Base-by-base conservation (phyloP, 225 moss, liverwort and hornwort species). In the Pseudoscleropodium purum region DNA sequence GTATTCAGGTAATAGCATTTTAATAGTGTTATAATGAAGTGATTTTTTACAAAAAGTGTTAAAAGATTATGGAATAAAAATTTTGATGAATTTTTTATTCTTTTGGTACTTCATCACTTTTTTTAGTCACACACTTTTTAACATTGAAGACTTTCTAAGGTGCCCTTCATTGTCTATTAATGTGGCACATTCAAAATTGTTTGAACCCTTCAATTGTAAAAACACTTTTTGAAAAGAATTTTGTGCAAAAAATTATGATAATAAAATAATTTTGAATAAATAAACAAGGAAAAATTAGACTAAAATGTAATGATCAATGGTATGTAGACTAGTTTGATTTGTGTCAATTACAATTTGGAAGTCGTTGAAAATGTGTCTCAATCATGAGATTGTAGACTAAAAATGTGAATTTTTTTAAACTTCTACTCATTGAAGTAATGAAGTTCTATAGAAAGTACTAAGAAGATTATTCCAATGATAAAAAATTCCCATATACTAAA, bases 321-420 rank as follows among this genome's bases (percentile, higher is more conserved):
- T 39, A 70, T 15, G 1, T 8, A 41, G 70, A 41, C 8, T 39
- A 26, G 3, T 41, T 72, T 72, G 15, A 72, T 72, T 39, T 72
- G 15, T 41, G 2, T 6, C 15, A 41, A 41, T 72, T 41, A 39
- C 4, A 4, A 5, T 41, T 72, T 15, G 26, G 9, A 72, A 26
- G 12, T 41, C 41, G 41, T 41, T 72, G 9, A 26, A 72, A 72
- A 15, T 15, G 5, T 3, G 1, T 41, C 5, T 6, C 3, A 1
- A 72, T 41, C 9, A 72, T 41, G 15, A 26, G 39, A 41, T 41
- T 72, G 5, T 41, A 69, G 23, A 41, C 41, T 26, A 15, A 15
- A 26, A 41, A 8, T 39, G 2, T n/a, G 1, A n/a, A 7, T 13
- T 23, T 4, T 69, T 13, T 7, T 0, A n/a, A 36, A 18, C 5